Evolutionary conservation across 2,329 filamentous ascomycete genomes (phyloP).

Genomic region (Parascedosporium putredinis): DNA sequence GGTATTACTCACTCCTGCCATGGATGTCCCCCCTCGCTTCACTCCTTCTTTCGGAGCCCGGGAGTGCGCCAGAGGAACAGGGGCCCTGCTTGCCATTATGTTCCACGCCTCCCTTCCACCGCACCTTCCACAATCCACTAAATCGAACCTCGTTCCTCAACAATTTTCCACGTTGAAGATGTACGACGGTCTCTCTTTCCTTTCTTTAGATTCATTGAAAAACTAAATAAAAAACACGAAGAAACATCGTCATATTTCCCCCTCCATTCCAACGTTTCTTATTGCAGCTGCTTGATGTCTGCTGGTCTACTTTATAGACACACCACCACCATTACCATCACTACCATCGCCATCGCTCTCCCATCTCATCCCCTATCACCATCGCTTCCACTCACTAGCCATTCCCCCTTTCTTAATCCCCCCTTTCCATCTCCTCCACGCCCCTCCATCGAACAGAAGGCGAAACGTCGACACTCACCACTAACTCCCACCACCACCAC

Average conservation of each 20-base stretch:
- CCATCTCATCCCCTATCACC: neutral
- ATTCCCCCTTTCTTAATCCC: neutral
- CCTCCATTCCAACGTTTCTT: too few species aligned
- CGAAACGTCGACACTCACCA: neutral
- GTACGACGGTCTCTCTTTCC: neutral
- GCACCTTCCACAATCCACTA: neutral
- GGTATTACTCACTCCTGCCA: too few species aligned
- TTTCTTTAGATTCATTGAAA: neutral
- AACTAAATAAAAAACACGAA: neutral
- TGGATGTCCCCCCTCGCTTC: too few species aligned
- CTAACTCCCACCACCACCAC: neutral
- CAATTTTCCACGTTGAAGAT: slow-evolving; percentile 1
- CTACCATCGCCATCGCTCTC: neutral
- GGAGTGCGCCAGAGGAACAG: neutral
- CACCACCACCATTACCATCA: neutral
- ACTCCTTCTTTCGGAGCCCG: too few species aligned
- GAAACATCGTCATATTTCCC: too few species aligned
- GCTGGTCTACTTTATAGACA: neutral
- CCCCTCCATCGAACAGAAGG: too few species aligned
- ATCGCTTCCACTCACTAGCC: neutral
- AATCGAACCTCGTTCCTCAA: neutral
- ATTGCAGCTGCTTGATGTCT: too few species aligned
- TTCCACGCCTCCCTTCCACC: neutral
- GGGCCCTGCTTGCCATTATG: neutral
- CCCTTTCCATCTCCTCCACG: too few species aligned